Base-by-base conservation (phyloP, 169 alveolate genomes). In the Plasmodium inui region DNA sequence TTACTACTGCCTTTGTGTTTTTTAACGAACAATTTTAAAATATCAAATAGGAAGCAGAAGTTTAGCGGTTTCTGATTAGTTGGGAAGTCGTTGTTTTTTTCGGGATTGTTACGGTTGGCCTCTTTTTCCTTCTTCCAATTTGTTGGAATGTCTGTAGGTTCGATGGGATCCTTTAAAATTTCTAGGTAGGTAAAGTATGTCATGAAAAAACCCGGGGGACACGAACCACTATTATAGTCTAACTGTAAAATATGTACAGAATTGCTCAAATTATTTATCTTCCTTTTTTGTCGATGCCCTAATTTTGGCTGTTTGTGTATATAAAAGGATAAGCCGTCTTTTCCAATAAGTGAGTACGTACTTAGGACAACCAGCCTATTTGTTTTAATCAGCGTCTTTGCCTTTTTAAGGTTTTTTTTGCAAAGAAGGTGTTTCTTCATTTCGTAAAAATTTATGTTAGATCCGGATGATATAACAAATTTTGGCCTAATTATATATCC, bases 391-490 rank as follows among this genome's bases (percentile, higher is more conserved):
- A 50, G 76, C 28, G 32, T 73, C 32, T 76, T 74, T 12, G 10
- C 28, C 74, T 83, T 83, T 70, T 71, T 67, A 3, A 28, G 19
- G 6, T 32, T 46, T 17, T 85, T 76, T 46, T 85, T 76, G 39
- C 55, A 70, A 39, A 85, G 70, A 85, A 85, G 61, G 10, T 74
- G 61, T 53, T 74, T 85, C 67, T 85, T 85, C 85, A 85, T 85
- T 41, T 85, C 86, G 41, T 28, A 41, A 26, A 85, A 85, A 73
- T 85, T 85, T 46, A 85, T 74, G 30, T 85, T 85, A 28, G 93
- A 85, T 74, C 86, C 84, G 30, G 93, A 74, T 74, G 93, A 85
- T 73, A 85, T 85, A 73, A 85, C 84, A 85, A 85, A 85, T 32
- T 41, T 85, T 14, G 93, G 81, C 67, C 79, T 85, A 55, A 85